phyloP scores from a whole-genome alignment of 2,329 filamentous ascomycete species.

The Pyricularia sp. region DNA sequence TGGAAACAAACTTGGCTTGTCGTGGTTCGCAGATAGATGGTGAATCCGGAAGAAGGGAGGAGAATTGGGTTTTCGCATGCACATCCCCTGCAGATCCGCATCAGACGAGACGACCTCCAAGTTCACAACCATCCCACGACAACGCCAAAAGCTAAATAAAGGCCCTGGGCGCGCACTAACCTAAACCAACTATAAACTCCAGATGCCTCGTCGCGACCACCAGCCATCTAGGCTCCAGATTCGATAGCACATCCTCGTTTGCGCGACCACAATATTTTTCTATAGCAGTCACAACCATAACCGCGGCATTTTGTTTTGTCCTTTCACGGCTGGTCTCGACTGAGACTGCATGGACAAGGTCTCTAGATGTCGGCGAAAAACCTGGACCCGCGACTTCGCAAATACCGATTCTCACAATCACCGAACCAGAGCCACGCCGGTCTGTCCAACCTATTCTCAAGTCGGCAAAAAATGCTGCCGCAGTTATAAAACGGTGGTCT shows the following conservation, averaged over 20 bases:
- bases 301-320: not conserved
- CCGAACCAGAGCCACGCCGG: not conserved
- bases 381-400: not conserved
- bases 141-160: not conserved
- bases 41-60: not conserved
- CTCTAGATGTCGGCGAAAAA: not conserved
- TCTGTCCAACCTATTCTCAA: not conserved
- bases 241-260: not conserved
- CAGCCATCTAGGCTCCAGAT: not conserved
- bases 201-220: slow-evolving; percentile 3
- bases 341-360: not conserved
- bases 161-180: not conserved
- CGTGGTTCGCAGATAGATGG: not conserved
- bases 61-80: not conserved
- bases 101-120: not conserved
- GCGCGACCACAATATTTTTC: not conserved
- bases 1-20: not conserved
- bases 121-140: not conserved
- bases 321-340: not conserved
- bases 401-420: not conserved
- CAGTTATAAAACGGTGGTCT: not conserved
- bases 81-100: not conserved
- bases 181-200: not conserved
- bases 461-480: not conserved
- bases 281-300: not conserved